These are phyloP conservation scores for Neonectria magnoliae DNA, from an alignment of 2,329 filamentous ascomycete species.

Conservation along the genomic window DNA sequence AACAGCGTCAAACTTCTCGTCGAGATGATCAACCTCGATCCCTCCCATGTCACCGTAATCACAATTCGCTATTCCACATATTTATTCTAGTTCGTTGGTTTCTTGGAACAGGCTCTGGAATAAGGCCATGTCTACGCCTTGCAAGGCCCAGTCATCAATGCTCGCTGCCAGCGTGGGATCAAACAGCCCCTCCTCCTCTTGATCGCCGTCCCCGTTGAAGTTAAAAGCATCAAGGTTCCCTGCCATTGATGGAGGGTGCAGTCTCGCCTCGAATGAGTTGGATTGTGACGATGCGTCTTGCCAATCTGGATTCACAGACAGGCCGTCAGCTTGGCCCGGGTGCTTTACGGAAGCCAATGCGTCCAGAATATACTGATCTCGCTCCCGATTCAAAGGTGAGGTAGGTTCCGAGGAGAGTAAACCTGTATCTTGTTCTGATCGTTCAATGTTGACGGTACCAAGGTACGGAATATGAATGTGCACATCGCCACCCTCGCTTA, in stretches of 20 bases:
- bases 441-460: not conserved
- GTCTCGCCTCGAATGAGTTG: not conserved
- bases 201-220: not conserved
- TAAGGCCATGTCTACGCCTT: not conserved
- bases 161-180: not conserved
- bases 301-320: not conserved
- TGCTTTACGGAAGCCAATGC: not conserved
- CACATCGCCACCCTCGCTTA: not conserved
- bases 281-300: not conserved
- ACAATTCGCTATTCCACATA: not conserved
- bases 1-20: constrained; percentile 47
- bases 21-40: not conserved
- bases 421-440: not conserved
- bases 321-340: not conserved
- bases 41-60: not conserved
- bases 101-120: not conserved
- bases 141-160: not conserved
- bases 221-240: not conserved
- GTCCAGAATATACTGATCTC: not conserved
- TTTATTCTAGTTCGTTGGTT: not conserved
- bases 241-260: not conserved
- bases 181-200: not conserved
- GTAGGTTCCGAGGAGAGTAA: not conserved
- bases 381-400: not conserved
- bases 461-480: not conserved